Evolutionary conservation across 1,284 basidiomycete species (phyloP).

Genomic region (Austroboletus sp.): DNA sequence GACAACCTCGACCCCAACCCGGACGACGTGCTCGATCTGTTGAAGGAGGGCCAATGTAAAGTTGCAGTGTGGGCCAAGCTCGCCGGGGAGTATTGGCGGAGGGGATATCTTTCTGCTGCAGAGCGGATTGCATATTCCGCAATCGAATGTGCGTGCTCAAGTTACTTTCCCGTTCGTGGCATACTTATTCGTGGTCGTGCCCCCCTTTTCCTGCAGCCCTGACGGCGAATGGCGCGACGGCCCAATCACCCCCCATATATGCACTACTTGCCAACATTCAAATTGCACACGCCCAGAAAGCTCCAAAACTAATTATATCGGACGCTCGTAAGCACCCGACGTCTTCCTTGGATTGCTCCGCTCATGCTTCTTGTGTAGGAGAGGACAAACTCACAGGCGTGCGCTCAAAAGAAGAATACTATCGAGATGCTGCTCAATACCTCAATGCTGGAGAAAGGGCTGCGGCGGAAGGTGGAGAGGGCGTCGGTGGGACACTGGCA

Average conservation of each 20-base stretch:
- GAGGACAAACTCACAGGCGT: slow-evolving; percentile 60
- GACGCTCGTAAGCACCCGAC: slow-evolving; percentile 57
- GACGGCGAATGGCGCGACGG: slow-evolving; percentile 41
- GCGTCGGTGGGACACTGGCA: slow-evolving; percentile 46
- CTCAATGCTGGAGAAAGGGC: slow-evolving; percentile 61
- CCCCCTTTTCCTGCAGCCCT: slow-evolving; percentile 39
- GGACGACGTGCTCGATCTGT: slow-evolving; percentile 62
- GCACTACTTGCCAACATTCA: slow-evolving; percentile 79
- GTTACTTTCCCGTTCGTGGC: background rate
- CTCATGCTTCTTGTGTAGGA: slow-evolving; percentile 39
- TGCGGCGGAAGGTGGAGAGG: slow-evolving; percentile 47
- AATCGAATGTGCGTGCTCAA: slow-evolving; percentile 49
- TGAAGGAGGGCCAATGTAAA: slow-evolving; percentile 62
- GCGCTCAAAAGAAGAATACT: slow-evolving; percentile 63
- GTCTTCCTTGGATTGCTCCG: background rate
- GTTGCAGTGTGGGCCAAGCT: slow-evolving; percentile 71
- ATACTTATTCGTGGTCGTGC: slow-evolving; percentile 1
- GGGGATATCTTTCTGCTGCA: slow-evolving; percentile 60
- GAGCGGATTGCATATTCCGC: slow-evolving; percentile 61
- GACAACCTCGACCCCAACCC: slow-evolving; percentile 70
- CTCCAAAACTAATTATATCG: slow-evolving; percentile 70
- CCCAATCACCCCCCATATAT: slow-evolving; percentile 59
- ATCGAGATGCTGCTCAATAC: slow-evolving; percentile 61
- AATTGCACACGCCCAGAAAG: slow-evolving; percentile 68
- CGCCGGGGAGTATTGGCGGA: slow-evolving; percentile 71